phyloP scores from a whole-genome alignment of 2,329 filamentous ascomycete genomes.

The Tricladium varicosporioides region DNA sequence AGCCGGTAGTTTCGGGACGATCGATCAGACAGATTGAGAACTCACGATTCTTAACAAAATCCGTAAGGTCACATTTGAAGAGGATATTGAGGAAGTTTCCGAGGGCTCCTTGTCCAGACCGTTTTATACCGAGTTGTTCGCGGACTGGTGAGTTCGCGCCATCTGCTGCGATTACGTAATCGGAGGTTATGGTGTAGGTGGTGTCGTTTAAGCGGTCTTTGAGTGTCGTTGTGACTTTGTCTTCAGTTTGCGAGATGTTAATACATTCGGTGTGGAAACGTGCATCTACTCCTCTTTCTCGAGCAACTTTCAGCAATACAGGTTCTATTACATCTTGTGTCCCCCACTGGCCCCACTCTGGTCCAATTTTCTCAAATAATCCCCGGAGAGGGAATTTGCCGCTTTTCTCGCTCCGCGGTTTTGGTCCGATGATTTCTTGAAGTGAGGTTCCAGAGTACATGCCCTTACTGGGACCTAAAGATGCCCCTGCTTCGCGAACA shows the following conservation, averaged over 20 bases:
- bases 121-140: constrained; percentile 29
- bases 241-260: constrained; percentile 22
- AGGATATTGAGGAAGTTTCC: constrained; percentile 37
- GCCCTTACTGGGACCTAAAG: constrained; percentile 23
- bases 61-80: constrained; percentile 33
- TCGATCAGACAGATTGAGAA: constrained; percentile 36
- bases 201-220: constrained; percentile 14
- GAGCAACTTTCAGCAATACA: constrained; percentile 35
- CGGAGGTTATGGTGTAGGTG: constrained; percentile 26
- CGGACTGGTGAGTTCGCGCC: constrained; percentile 34
- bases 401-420: constrained; percentile 18
- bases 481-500: constrained; percentile 21
- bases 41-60: constrained; percentile 32
- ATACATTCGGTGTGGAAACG: constrained; percentile 35
- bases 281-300: constrained; percentile 36
- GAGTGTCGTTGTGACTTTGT: constrained; percentile 29
- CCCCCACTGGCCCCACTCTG: constrained; percentile 29
- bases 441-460: constrained; percentile 19
- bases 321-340: constrained; percentile 42
- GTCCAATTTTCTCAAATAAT: constrained; percentile 25
- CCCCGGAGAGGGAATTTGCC: constrained; percentile 14
- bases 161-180: constrained; percentile 41
- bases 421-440: constrained; percentile 19
- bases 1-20: constrained; percentile 14
- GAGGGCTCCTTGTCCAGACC: constrained; percentile 32